A percentile compares a stretch with the other conserved stretches of the same genome.
These are phyloP conservation scores for Cadophora luteo-olivacea DNA, from an alignment of 2,329 filamentous ascomycete genomes.

Conservation along the genomic window DNA sequence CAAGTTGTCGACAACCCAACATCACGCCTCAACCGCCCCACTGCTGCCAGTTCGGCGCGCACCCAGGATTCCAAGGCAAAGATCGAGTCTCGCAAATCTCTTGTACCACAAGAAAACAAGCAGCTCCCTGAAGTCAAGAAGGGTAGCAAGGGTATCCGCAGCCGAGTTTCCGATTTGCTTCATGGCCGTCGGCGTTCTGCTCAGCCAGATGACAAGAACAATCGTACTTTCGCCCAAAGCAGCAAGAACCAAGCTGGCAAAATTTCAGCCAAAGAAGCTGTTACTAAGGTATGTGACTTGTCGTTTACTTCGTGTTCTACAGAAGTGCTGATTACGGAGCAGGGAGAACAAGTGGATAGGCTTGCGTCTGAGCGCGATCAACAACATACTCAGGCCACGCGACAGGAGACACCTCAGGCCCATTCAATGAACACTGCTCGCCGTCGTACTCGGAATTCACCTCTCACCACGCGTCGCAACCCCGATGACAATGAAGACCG, in stretches of 20 bases:
- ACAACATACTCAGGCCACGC: not conserved
- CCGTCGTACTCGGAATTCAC: not conserved
- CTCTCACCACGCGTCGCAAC: not conserved
- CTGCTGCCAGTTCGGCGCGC: constrained; percentile 5
- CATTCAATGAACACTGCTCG: not conserved
- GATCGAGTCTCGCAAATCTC: not conserved
- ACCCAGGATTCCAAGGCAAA: constrained; percentile 14
- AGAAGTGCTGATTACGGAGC: not conserved
- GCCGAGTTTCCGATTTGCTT: constrained; percentile 15
- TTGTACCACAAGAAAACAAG: not conserved
- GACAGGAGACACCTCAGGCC: not conserved
- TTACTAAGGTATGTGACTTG: not conserved
- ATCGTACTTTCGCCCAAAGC: not conserved
- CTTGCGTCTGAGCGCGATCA: constrained; percentile 4
- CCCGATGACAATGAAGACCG: not conserved
- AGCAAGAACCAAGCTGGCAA: not conserved
- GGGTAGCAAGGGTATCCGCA: constrained; percentile 16
- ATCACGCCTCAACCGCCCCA: constrained; percentile 3
- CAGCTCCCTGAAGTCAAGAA: constrained; percentile 13
- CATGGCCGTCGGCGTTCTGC: constrained; percentile 17
- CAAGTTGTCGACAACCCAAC: not conserved
- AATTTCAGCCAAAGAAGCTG: not conserved
- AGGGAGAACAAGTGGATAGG: constrained; percentile 12
- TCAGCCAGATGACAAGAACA: constrained; percentile 2
- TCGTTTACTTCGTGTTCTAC: not conserved